These are phyloP conservation scores for Aspergillus bridgeri DNA, from an alignment of 495 filamentous ascomycete species.

Conservation along the genomic window DNA sequence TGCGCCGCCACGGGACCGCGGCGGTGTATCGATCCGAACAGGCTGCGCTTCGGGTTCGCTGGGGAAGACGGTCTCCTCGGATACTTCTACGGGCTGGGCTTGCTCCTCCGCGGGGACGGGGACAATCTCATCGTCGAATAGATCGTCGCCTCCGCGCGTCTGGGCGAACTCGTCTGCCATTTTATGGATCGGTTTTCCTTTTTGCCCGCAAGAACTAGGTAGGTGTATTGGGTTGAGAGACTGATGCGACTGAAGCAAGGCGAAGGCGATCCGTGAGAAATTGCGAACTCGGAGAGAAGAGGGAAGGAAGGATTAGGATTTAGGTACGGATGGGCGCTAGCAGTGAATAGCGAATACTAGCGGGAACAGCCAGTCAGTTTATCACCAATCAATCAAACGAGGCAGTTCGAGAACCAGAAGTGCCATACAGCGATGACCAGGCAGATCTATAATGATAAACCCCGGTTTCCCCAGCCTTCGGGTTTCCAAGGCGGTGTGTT, in stretches of 20 bases:
- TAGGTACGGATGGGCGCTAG: neutral
- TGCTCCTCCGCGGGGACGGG: constrained; percentile 48
- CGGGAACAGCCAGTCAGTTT: neutral
- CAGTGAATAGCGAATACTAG: neutral
- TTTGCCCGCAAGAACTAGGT: too few species aligned
- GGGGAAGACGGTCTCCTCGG: constrained; percentile 14
- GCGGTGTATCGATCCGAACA: constrained; percentile 18
- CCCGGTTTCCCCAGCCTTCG: neutral
- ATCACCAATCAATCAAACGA: neutral
- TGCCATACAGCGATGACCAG: neutral
- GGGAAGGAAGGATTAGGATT: neutral
- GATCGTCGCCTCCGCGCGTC: constrained; percentile 61
- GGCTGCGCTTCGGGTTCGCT: constrained; percentile 14
- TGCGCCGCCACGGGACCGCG: constrained; percentile 35
- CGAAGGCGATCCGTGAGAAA: neutral
- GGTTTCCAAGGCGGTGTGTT: constrained; percentile 13
- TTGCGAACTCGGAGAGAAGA: neutral
- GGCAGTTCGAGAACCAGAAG: too few species aligned
- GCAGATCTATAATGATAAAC: neutral
- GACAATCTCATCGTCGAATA: constrained; percentile 71
- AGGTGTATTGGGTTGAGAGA: neutral
- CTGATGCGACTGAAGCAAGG: neutral
- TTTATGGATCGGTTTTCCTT: neutral
- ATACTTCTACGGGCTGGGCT: constrained; percentile 21
- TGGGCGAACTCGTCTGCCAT: constrained; percentile 57